Percentiles rank a stretch among this genome's conserved stretches.
These are phyloP conservation scores for Trifolium dubium DNA, from an alignment of 306 rosid species.

Conservation along the genomic window DNA sequence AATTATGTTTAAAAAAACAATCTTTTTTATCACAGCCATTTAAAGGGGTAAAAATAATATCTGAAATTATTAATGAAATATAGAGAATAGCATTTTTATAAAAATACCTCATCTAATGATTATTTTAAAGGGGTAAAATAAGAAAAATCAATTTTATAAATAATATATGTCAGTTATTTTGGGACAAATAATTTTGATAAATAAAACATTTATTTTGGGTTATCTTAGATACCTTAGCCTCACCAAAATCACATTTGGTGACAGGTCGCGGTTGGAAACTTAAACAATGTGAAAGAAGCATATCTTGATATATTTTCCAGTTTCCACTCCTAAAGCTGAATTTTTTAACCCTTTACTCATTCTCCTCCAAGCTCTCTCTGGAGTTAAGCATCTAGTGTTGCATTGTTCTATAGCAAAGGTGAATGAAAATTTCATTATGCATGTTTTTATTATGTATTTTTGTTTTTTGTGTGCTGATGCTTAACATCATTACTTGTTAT, in stretches of 20 bases:
- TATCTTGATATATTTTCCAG: slow-evolving; percentile 4
- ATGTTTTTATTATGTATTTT: neutral
- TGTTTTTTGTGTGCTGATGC: neutral
- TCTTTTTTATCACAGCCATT: too few species aligned
- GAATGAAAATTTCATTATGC: neutral
- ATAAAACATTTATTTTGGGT: too few species aligned
- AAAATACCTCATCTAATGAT: too few species aligned
- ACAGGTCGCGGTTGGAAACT: neutral
- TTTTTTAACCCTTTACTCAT: neutral
- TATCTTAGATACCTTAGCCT: neutral
- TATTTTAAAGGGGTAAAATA: too few species aligned
- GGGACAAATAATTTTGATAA: too few species aligned
- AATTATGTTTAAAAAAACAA: too few species aligned
- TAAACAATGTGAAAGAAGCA: slow-evolving; percentile 2
- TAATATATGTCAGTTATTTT: too few species aligned
- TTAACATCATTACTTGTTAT: neutral
- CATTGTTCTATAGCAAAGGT: neutral
- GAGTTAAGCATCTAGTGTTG: neutral
- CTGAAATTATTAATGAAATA: too few species aligned
- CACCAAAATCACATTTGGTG: neutral
- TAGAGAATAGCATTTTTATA: too few species aligned
- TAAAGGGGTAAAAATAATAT: too few species aligned
- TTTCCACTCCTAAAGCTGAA: neutral
- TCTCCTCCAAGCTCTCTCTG: neutral
- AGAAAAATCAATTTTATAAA: too few species aligned